Conservation (phyloP, 176 grass and related monocot species). For the Triticum urartu region DNA sequence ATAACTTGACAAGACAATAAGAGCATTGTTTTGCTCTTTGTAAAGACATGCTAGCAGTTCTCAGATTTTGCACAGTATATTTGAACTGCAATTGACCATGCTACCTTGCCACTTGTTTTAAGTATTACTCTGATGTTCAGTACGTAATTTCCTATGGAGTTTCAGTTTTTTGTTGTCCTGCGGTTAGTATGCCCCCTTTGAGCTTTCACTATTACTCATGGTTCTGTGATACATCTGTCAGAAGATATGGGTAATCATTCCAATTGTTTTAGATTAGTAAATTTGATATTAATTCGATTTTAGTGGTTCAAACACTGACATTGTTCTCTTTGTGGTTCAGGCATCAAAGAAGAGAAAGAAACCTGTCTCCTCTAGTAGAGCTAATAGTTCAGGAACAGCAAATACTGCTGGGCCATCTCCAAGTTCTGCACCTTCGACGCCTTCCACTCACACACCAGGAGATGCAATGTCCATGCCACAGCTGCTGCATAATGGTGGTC, state of each 20-base stretch:
- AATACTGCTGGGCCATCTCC: conserved; percentile 98
- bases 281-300: conserved; percentile 14
- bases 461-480: conserved; percentile 84
- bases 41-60: not conserved
- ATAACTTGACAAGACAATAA: not conserved
- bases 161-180: conserved; percentile 5
- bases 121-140: not conserved
- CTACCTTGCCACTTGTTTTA: conserved; percentile 1
- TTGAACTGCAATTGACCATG: conserved; percentile 2
- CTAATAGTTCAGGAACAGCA: conserved; percentile 89
- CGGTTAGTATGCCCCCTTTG: conserved; percentile 13
- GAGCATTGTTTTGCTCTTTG: not conserved
- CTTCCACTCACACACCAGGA: conserved; percentile 95
- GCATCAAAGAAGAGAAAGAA: conserved; percentile 73
- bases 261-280: conserved; percentile 9
- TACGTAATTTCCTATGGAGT: not conserved
- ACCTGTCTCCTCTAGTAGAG: conserved; percentile 67
- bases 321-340: conserved; percentile 42
- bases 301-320: conserved; percentile 1
- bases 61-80: not conserved
- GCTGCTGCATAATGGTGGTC: conserved; percentile 71
- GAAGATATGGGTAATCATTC: not conserved
- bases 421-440: conserved; percentile 92
- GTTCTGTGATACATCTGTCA: not conserved
- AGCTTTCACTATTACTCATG: conserved; percentile 15